phyloP scores from a whole-genome alignment of 495 filamentous ascomycete species.

The Xylaria scruposa region DNA sequence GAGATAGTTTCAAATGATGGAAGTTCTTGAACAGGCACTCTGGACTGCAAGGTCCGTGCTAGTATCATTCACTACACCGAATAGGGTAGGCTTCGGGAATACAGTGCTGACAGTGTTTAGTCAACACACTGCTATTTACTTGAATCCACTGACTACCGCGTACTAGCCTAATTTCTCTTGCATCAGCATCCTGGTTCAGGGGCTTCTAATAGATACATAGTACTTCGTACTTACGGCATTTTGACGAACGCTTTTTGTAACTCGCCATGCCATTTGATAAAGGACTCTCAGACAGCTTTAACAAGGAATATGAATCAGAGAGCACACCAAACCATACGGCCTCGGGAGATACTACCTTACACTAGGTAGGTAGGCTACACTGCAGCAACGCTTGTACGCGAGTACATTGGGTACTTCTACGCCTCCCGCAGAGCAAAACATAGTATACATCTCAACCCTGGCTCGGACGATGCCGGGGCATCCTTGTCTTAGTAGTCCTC shows the following conservation, averaged over 20 bases:
- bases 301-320: constrained; percentile 1
- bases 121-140: neutral
- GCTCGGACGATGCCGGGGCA: constrained; percentile 10
- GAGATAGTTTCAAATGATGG: neutral
- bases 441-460: constrained; percentile 7
- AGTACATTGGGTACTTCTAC: neutral
- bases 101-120: constrained; percentile 10
- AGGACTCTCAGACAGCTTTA: neutral
- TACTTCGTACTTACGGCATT: neutral
- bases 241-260: constrained; percentile 14
- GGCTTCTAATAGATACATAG: neutral
- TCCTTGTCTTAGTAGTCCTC: constrained; percentile 2
- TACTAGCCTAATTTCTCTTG: constrained; percentile 2
- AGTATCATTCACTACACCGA: neutral
- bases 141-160: neutral
- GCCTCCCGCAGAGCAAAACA: neutral
- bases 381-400: neutral
- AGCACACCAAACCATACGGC: neutral
- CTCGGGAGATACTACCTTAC: neutral
- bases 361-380: neutral
- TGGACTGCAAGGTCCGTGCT: neutral
- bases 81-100: constrained; percentile 25
- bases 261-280: constrained; percentile 11
- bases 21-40: neutral
- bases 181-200: constrained; percentile 19